Conservation (phyloP, 177 flowering plant genomes). For the Vitis hybrid region DNA sequence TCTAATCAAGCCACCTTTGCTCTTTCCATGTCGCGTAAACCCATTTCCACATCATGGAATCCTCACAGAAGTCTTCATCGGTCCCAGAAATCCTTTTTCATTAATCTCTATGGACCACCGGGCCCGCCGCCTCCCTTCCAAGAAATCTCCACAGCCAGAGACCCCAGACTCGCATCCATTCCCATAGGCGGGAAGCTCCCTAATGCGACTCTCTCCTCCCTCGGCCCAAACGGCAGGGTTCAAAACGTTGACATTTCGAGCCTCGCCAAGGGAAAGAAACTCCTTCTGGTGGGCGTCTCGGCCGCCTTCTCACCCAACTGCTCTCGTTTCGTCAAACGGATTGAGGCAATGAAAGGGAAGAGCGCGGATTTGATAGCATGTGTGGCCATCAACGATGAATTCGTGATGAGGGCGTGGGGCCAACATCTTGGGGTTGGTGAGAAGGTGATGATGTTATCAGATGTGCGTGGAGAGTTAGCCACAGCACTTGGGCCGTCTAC, state of each 20-base stretch:
- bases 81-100: constrained; percentile 16
- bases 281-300: constrained; percentile 13
- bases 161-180: background rate
- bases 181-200: constrained; percentile 13
- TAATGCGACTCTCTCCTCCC: constrained; percentile 3
- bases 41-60: constrained; percentile 24
- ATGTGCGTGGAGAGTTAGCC: constrained; percentile 18
- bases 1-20: constrained; percentile 7
- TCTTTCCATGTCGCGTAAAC: constrained; percentile 11
- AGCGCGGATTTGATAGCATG: constrained; percentile 24
- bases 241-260: constrained; percentile 1
- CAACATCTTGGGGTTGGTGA: constrained; percentile 13
- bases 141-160: constrained; percentile 1
- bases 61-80: constrained; percentile 21
- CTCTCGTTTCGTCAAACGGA: constrained; percentile 7
- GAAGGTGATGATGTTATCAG: constrained; percentile 22
- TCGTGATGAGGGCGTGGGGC: constrained; percentile 31
- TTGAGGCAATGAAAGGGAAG: constrained; percentile 8
- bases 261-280: constrained; percentile 12
- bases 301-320: constrained; percentile 16
- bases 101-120: constrained; percentile 21
- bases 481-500: constrained; percentile 8
- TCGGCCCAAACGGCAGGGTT: constrained; percentile 10
- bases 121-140: constrained; percentile 15
- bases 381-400: constrained; percentile 26